A percentile compares a stretch with the other conserved stretches of the same genome.
Conservation (phyloP, 116 monocot species). For the Papilionanthe hybrid region DNA sequence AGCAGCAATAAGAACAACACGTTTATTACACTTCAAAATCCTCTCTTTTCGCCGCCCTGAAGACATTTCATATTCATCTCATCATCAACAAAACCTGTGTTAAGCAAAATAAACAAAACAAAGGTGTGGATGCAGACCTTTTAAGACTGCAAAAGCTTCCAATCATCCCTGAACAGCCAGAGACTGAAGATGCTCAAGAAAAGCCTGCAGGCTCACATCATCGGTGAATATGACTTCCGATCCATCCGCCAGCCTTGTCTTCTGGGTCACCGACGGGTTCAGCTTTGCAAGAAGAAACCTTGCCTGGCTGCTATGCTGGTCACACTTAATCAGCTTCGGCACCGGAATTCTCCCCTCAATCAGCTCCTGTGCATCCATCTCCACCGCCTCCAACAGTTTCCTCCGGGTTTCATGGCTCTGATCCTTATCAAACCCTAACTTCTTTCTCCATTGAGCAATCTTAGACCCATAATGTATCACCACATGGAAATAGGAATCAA, state of each 20-base stretch:
- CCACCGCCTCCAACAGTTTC: slow-evolving; percentile 84
- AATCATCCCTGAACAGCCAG: slow-evolving; percentile 81
- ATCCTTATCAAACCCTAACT: slow-evolving; percentile 64
- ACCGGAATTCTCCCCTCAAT: slow-evolving; percentile 63
- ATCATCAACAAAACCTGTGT: too few species aligned
- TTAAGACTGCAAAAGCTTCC: not conserved
- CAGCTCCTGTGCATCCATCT: slow-evolving; percentile 61
- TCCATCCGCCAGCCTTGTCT: slow-evolving; percentile 43
- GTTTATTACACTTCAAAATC: too few species aligned
- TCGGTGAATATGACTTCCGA: slow-evolving; percentile 79
- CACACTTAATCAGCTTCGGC: slow-evolving; percentile 82
- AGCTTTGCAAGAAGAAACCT: slow-evolving; percentile 85
- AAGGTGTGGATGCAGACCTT: too few species aligned
- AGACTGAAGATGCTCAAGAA: slow-evolving; percentile 89
- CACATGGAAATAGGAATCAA: slow-evolving; percentile 89
- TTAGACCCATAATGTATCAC: slow-evolving; percentile 92
- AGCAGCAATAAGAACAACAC: too few species aligned
- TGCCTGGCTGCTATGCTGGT: slow-evolving; percentile 97
- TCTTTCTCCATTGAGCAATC: slow-evolving; percentile 80
- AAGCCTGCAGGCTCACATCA: slow-evolving; percentile 85
- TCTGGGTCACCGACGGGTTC: slow-evolving; percentile 88
- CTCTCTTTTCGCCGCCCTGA: too few species aligned
- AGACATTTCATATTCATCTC: too few species aligned
- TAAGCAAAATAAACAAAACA: too few species aligned
- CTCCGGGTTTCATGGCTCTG: slow-evolving; percentile 74